Percentiles rank a stretch among this genome's conserved stretches.
These are phyloP conservation scores for Plectosphaerella plurivora DNA, from an alignment of 2,329 filamentous ascomycete genomes.

Conservation along the genomic window DNA sequence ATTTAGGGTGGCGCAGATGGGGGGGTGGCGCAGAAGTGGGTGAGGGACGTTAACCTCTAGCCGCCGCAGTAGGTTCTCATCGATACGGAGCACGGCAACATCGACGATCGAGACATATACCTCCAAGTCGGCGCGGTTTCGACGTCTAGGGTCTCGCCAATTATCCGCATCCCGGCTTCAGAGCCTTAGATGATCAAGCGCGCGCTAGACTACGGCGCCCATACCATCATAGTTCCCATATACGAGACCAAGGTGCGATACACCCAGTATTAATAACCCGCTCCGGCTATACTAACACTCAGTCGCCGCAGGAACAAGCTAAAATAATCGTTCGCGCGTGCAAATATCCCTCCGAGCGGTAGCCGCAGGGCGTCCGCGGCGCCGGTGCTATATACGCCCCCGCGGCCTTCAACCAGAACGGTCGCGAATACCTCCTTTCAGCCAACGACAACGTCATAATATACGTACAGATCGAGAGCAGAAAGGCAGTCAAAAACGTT, in stretches of 20 bases:
- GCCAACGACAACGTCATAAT: constrained; percentile 55
- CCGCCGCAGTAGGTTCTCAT: constrained; percentile 55
- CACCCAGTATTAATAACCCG: not conserved
- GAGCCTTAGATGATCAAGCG: constrained; percentile 54
- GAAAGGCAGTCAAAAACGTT: constrained; percentile 54
- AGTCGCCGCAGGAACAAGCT: constrained; percentile 13
- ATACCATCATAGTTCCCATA: constrained; percentile 27
- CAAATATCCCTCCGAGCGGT: constrained; percentile 19
- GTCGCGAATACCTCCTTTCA: constrained; percentile 47
- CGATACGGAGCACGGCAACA: constrained; percentile 49
- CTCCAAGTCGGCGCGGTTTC: constrained; percentile 14
- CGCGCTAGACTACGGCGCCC: constrained; percentile 53
- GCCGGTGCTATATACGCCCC: constrained; percentile 11
- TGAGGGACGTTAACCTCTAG: too few relatives aligned
- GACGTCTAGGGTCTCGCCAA: constrained; percentile 35
- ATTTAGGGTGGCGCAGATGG: too few relatives aligned
- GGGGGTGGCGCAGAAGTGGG: too few relatives aligned
- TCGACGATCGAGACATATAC: constrained; percentile 31
- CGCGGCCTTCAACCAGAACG: constrained; percentile 18
- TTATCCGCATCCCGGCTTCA: constrained; percentile 51
- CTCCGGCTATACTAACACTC: not conserved
- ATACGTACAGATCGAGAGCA: constrained; percentile 65
- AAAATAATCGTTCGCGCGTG: constrained; percentile 11
- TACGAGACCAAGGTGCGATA: constrained; percentile 11
- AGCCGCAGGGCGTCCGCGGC: constrained; percentile 15